A percentile compares a stretch with the other conserved stretches of the same genome.
Evolutionary conservation across 2,329 filamentous ascomycete species (phyloP).

Genomic region (Colletotrichum simmondsii): DNA sequence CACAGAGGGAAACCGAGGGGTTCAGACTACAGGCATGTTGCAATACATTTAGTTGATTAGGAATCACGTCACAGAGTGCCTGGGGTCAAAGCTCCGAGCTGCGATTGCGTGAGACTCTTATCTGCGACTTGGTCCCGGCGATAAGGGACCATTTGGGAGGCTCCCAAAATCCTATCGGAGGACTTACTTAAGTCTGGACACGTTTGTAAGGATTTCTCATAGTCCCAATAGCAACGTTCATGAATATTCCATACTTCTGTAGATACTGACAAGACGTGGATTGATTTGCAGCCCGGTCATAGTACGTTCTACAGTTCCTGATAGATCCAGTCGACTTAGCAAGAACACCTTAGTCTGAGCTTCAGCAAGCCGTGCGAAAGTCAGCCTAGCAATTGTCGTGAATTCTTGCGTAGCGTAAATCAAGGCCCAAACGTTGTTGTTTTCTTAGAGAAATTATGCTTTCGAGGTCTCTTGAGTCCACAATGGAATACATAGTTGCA

Average conservation of each 20-base stretch:
- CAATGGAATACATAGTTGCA: background rate
- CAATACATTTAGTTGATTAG: background rate
- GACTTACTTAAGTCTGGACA: slow-evolving; percentile 42
- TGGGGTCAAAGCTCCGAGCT: slow-evolving; percentile 26
- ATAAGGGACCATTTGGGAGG: slow-evolving; percentile 56
- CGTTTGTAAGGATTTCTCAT: no score
- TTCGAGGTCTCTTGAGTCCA: background rate
- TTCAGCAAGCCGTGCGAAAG: slow-evolving; percentile 71
- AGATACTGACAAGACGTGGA: background rate
- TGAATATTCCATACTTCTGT: no score
- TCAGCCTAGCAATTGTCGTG: slow-evolving; percentile 56
- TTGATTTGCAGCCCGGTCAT: background rate
- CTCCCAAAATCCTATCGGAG: slow-evolving; percentile 88
- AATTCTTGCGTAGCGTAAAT: no score
- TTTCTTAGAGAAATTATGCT: no score
- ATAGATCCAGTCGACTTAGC: no score
- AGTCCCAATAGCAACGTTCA: no score
- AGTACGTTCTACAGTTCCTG: background rate
- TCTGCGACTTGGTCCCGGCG: slow-evolving; percentile 16
- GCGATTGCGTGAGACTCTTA: slow-evolving; percentile 20
- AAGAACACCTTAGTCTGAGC: background rate
- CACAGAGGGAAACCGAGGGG: background rate
- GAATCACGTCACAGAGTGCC: slow-evolving; percentile 17
- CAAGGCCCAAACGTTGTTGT: no score
- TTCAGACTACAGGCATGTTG: background rate